A percentile compares a stretch with the other conserved stretches of the same genome.
Evolutionary conservation across 2,329 filamentous ascomycete genomes (phyloP).

Genomic region (Stagonosporopsis chrysanthemi): DNA sequence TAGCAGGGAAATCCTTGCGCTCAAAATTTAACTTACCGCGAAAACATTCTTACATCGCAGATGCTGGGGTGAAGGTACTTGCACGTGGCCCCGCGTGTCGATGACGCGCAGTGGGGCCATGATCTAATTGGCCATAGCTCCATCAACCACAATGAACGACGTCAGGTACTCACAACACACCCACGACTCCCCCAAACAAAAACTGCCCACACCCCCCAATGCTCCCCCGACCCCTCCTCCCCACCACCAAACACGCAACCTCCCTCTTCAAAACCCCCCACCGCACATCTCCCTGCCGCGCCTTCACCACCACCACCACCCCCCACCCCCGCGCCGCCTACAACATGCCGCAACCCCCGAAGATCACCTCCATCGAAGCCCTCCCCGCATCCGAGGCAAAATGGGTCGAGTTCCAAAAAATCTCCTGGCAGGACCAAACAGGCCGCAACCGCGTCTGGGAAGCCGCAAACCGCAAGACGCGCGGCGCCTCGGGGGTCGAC

Average conservation of each 20-base stretch:
- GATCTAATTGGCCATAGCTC: constrained; percentile 12
- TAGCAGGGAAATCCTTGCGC: neutral
- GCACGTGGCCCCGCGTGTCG: constrained; percentile 6
- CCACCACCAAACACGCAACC: neutral
- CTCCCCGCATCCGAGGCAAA: constrained; percentile 61
- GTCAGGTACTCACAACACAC: constrained; percentile 2
- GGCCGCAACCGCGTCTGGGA: constrained; percentile 59
- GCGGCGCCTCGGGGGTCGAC: constrained; percentile 64
- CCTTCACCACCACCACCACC: constrained; percentile 24
- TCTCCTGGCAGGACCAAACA: constrained; percentile 58
- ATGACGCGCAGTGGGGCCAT: constrained; percentile 15
- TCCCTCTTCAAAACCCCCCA: neutral
- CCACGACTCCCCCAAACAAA: neutral
- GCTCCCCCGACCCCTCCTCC: constrained; percentile 2
- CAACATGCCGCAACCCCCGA: constrained; percentile 44
- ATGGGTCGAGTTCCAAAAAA: constrained; percentile 65
- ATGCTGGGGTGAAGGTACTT: neutral
- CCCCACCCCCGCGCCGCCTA: constrained; percentile 30
- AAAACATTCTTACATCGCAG: neutral
- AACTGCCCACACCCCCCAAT: constrained; percentile 6
- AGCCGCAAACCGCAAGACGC: constrained; percentile 59
- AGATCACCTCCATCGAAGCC: constrained; percentile 52
- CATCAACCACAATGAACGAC: constrained; percentile 4
- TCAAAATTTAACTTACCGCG: neutral
- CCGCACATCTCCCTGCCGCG: neutral